Conservation (phyloP, 2,329 filamentous ascomycete species). For the Colletotrichum ledebouriae region DNA sequence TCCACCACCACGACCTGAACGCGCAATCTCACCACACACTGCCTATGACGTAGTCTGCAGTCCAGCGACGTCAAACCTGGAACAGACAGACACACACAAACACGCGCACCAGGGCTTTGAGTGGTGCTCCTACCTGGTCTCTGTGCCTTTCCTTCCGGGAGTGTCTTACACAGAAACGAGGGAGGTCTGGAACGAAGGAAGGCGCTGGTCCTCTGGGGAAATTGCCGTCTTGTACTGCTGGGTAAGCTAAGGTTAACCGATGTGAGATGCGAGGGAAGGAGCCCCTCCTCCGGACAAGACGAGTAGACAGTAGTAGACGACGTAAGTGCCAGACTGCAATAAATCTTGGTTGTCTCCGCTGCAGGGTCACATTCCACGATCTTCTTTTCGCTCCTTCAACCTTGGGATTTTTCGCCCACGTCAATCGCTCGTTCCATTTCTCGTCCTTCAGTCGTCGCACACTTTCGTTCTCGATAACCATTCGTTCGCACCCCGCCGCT, state of each 20-base stretch:
- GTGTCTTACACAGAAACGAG: slow-evolving; percentile 36
- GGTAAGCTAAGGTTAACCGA: not conserved
- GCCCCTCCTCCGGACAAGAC: not conserved
- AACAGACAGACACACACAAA: slow-evolving; percentile 8
- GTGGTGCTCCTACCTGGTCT: not conserved
- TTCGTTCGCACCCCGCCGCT: not conserved
- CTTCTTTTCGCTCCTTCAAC: slow-evolving; percentile 14
- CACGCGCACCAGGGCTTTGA: not conserved
- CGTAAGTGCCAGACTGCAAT: slow-evolving; percentile 18
- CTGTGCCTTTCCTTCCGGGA: slow-evolving; percentile 3
- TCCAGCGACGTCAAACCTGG: slow-evolving; percentile 34
- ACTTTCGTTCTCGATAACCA: not conserved
- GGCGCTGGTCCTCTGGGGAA: slow-evolving; percentile 33
- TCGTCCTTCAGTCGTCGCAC: not conserved
- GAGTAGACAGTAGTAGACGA: not conserved
- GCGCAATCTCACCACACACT: slow-evolving; percentile 15
- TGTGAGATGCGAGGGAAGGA: slow-evolving; percentile 17
- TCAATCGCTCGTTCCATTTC: not conserved
- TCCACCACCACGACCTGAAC: not conserved
- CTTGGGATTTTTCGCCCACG: not conserved
- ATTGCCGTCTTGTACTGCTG: slow-evolving; percentile 28
- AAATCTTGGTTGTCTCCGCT: slow-evolving; percentile 30
- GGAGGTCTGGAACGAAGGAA: slow-evolving; percentile 9
- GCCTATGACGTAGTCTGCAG: slow-evolving; percentile 39
- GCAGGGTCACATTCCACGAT: slow-evolving; percentile 26